These are phyloP conservation scores for Cercophora newfieldiana DNA, from an alignment of 495 filamentous ascomycete species.

Conservation along the genomic window DNA sequence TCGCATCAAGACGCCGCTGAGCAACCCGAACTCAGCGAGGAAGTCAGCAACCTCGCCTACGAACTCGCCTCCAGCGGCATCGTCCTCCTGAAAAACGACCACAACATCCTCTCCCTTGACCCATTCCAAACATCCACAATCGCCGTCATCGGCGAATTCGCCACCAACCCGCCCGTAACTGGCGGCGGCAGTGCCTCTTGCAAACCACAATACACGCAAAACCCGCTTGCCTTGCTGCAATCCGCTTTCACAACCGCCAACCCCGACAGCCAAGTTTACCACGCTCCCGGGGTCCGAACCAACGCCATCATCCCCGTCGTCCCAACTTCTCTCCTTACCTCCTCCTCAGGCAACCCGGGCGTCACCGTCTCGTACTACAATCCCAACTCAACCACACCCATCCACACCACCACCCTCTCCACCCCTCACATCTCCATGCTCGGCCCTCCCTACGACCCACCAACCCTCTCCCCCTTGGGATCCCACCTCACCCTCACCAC, in stretches of 20 bases:
- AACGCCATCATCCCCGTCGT: constrained; percentile 3
- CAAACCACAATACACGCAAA: background rate
- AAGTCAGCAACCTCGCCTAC: background rate
- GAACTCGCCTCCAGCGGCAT: background rate
- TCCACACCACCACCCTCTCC: background rate
- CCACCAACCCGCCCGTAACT: background rate
- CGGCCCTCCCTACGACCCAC: background rate
- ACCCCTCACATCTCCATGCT: constrained; percentile 4
- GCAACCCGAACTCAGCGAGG: background rate
- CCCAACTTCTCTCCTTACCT: background rate
- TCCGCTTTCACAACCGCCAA: background rate
- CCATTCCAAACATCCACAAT: background rate
- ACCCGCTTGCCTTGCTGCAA: background rate
- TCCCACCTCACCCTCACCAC: background rate
- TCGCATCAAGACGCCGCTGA: background rate
- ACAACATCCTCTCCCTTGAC: background rate
- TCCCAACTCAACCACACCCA: background rate
- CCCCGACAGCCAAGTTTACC: background rate
- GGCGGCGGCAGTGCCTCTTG: constrained; percentile 2
- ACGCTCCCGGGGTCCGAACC: background rate
- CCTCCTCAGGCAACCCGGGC: background rate
- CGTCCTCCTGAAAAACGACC: background rate
- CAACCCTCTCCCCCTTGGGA: background rate
- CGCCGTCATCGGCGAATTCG: background rate
- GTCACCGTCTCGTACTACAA: constrained; percentile 2